Evolutionary conservation across 2,329 filamentous ascomycete genomes (phyloP).

Genomic region (Lasiodiplodia sp.): DNA sequence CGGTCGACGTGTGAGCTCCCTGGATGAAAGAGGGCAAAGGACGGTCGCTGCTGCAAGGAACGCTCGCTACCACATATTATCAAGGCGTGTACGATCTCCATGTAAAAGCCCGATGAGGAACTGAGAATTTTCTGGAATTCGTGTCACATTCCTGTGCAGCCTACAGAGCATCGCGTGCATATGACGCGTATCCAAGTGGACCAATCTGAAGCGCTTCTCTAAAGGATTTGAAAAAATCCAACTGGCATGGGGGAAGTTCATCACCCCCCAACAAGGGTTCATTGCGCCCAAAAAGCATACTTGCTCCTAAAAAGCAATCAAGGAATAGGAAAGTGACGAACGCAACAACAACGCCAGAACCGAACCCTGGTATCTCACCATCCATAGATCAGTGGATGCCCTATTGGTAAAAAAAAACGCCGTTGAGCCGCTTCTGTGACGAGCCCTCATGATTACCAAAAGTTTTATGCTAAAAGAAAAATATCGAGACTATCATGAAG

Average conservation of each 20-base stretch:
- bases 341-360: neutral
- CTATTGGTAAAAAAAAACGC: neutral
- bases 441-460: neutral
- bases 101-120: neutral
- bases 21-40: neutral
- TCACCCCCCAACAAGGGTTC: neutral
- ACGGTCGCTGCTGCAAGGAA: neutral
- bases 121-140: neutral
- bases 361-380: constrained; percentile 15
- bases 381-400: constrained; percentile 20
- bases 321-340: neutral
- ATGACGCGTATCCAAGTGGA: neutral
- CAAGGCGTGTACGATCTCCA: neutral
- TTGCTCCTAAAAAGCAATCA: neutral
- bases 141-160: constrained; percentile 13
- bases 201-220: neutral
- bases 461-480: neutral
- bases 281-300: neutral
- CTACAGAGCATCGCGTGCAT: neutral
- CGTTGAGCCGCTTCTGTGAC: neutral
- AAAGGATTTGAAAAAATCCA: neutral
- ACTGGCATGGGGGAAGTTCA: neutral
- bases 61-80: neutral
- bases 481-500: neutral
- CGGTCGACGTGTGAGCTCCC: constrained; percentile 22